Conservation (phyloP, 306 rosid species). For the Vicia faba region DNA sequence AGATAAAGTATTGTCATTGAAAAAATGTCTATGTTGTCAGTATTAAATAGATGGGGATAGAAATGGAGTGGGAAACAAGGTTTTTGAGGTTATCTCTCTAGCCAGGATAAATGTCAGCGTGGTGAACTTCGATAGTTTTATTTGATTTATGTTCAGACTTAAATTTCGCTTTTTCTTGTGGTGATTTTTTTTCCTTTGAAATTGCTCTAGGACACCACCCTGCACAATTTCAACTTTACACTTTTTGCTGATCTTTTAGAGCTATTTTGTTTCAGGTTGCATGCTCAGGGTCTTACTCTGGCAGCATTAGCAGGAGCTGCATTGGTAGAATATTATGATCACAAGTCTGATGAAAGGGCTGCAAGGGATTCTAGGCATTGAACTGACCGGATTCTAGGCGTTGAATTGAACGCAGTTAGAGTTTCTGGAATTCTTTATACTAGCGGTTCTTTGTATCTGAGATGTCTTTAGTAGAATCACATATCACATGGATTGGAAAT, state of each 20-base stretch:
- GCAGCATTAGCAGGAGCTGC: constrained; percentile 94
- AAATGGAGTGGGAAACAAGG: constrained; percentile 2
- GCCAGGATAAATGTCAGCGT: not conserved
- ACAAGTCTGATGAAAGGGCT: constrained; percentile 46
- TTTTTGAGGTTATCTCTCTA: not conserved
- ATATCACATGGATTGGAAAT: constrained; percentile 2
- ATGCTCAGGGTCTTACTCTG: constrained; percentile 92
- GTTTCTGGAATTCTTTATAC: constrained; percentile 18
- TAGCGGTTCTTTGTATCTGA: constrained; percentile 3
- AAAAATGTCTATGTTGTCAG: not conserved
- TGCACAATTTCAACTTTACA: constrained; percentile 13
- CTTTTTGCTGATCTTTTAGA: constrained; percentile 23
- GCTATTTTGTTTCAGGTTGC: constrained; percentile 60
- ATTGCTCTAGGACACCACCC: not conserved
- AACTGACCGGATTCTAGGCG: constrained; percentile 20
- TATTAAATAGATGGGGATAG: not conserved
- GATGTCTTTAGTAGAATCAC: constrained; percentile 12
- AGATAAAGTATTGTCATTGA: not conserved
- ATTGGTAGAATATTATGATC: constrained; percentile 82
- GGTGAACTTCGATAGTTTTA: not conserved
- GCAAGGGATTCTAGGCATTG: constrained; percentile 16
- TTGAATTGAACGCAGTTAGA: constrained; percentile 2
- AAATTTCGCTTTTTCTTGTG: not conserved
- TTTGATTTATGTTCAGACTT: not conserved
- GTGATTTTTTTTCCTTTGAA: not conserved